Evolutionary conservation across 345 rosid species (phyloP).

Genomic region (Toxicodendron radicans): DNA sequence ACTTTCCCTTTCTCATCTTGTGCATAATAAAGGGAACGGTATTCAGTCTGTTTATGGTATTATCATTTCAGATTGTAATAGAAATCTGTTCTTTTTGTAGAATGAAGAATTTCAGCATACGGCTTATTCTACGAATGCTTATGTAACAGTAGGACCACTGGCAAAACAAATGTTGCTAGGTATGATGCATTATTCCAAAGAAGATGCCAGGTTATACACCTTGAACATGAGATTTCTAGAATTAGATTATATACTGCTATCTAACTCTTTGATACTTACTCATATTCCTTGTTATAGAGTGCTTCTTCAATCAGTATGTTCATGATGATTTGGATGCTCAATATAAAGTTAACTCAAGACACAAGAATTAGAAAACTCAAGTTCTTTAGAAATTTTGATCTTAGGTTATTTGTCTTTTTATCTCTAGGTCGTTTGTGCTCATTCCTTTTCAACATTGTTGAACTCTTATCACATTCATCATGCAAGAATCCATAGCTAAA

Average conservation of each 20-base stretch:
- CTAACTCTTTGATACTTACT: not conserved
- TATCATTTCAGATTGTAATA: not conserved
- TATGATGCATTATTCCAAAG: constrained; percentile 25
- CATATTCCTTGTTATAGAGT: not conserved
- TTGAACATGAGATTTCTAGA: constrained; percentile 11
- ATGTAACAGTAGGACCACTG: constrained; percentile 77
- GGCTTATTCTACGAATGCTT: constrained; percentile 91
- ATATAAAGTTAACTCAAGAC: too few relatives aligned
- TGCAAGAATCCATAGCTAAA: not conserved
- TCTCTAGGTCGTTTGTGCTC: not conserved
- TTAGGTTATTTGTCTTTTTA: not conserved
- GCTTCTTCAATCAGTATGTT: not conserved
- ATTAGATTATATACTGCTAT: not conserved
- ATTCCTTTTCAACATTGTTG: not conserved
- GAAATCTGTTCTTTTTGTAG: constrained; percentile 38
- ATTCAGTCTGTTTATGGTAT: too few relatives aligned
- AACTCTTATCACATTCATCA: not conserved
- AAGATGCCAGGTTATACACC: not conserved
- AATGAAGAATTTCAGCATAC: constrained; percentile 96
- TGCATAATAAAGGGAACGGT: not conserved
- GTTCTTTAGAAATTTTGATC: not conserved
- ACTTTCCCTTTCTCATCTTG: not conserved
- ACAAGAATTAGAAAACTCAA: too few relatives aligned
- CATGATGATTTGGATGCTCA: not conserved
- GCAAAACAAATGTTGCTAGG: constrained; percentile 80